phyloP scores from a whole-genome alignment of 1,139 yeast genomes.

The Hemisphaericaspora subhashii region DNA sequence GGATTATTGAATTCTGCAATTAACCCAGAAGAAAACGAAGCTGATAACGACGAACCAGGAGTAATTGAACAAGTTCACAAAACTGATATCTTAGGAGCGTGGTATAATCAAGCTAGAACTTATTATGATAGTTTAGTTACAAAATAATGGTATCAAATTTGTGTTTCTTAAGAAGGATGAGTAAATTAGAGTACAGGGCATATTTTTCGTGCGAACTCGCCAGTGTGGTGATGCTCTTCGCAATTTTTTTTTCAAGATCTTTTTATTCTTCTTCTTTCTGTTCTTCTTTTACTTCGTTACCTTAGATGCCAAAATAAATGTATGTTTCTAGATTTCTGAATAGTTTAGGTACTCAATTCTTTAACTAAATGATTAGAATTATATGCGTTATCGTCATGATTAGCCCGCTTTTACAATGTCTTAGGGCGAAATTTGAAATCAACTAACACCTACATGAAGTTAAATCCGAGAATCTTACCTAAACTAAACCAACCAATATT shows the following conservation, averaged over 20 bases:
- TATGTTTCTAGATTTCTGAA: neutral
- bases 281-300: too few species aligned
- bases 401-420: conserved; percentile 30
- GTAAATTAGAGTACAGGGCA: neutral
- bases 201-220: too few species aligned
- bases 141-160: neutral
- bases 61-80: conserved; percentile 4
- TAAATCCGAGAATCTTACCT: neutral
- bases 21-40: conserved; percentile 1
- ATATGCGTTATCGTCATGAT: conserved; percentile 49
- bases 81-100: conserved; percentile 3
- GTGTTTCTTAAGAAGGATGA: neutral
- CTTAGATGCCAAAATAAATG: too few species aligned
- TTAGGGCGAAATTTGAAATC: conserved; percentile 38
- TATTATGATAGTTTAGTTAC: conserved; percentile 3
- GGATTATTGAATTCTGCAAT: conserved; percentile 13
- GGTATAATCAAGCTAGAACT: conserved; percentile 3
- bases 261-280: neutral
- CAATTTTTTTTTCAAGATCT: conserved; percentile 3
- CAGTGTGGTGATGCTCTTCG: neutral
- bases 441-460: conserved; percentile 43
- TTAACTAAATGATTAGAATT: conserved; percentile 22
- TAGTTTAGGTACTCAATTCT: neutral
- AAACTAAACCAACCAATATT: neutral
- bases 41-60: conserved; percentile 4